phyloP scores from a whole-genome alignment of 129 eudicot genomes.

The Helianthus tuberosus region DNA sequence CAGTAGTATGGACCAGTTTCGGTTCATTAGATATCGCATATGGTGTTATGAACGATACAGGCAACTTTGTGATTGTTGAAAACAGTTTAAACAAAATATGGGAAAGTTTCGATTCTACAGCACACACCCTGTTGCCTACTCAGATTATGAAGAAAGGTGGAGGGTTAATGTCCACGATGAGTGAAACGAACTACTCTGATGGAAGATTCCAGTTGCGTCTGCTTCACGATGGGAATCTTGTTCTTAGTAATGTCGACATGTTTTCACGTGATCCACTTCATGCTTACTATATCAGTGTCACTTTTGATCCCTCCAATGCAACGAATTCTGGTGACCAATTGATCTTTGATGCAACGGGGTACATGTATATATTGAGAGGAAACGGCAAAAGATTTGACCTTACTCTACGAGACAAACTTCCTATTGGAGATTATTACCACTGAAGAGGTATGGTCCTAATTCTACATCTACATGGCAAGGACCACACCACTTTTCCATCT shows the following conservation, averaged over 20 bases:
- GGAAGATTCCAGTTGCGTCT: conserved; percentile 53
- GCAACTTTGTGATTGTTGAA: conserved; percentile 46
- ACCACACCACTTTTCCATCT: too few species aligned
- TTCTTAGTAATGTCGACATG: conserved; percentile 35
- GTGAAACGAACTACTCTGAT: conserved; percentile 35
- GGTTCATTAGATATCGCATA: too few species aligned
- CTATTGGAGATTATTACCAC: conserved; percentile 39
- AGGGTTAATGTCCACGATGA: conserved; percentile 33
- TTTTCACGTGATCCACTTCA: background rate
- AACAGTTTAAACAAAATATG: conserved; percentile 33
- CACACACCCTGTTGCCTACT: conserved; percentile 2
- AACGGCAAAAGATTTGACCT: conserved; percentile 36
- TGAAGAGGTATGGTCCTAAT: too few species aligned
- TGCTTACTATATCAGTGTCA: conserved; percentile 38
- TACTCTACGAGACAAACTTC: background rate
- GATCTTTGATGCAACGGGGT: conserved; percentile 37
- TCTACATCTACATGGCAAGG: too few species aligned
- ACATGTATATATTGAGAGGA: conserved; percentile 36
- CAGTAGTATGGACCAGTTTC: too few species aligned
- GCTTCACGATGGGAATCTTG: conserved; percentile 51
- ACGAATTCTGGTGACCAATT: conserved; percentile 31
- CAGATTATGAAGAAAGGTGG: conserved; percentile 2
- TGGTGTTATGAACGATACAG: conserved; percentile 24
- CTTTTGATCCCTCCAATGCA: conserved; percentile 11
- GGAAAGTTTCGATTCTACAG: conserved; percentile 32